A percentile compares a stretch with the other conserved stretches of the same genome.
Evolutionary conservation across 768 basidiomycete genomes (phyloP).

Genomic region (Rhodotorula diobovata): DNA sequence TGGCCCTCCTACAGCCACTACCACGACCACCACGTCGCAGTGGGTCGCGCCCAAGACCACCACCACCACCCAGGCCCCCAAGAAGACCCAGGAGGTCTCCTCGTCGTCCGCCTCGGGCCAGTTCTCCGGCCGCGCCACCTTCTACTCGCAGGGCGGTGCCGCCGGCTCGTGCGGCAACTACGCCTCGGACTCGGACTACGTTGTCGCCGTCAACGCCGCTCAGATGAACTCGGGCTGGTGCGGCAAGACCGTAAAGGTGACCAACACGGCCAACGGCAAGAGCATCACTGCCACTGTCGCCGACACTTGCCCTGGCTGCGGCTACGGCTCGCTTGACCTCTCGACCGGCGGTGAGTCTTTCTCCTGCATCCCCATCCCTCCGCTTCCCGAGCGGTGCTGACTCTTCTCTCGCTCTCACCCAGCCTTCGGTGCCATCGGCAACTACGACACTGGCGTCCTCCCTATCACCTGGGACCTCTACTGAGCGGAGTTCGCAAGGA

Average conservation of each 20-base stretch:
- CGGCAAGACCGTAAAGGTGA: slow-evolving; percentile 33
- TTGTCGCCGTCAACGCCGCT: slow-evolving; percentile 14
- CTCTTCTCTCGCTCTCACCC: too few relatives aligned
- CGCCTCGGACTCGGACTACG: slow-evolving; percentile 11
- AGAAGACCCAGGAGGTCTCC: slow-evolving; percentile 5
- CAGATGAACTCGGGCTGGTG: slow-evolving; percentile 29
- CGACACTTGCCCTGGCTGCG: slow-evolving; percentile 22
- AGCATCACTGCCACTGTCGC: slow-evolving; percentile 30
- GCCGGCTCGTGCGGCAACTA: slow-evolving; percentile 24
- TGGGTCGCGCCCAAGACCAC: slow-evolving; percentile 9
- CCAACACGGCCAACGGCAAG: slow-evolving; percentile 34
- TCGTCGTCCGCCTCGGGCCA: neutral
- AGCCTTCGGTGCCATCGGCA: neutral
- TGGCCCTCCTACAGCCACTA: neutral
- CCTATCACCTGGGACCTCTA: neutral
- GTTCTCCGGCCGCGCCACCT: slow-evolving; percentile 20
- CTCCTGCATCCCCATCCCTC: neutral
- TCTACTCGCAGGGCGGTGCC: slow-evolving; percentile 13
- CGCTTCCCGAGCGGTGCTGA: too few relatives aligned
- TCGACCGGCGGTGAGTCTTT: neutral
- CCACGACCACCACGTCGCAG: slow-evolving; percentile 3
- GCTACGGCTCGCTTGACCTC: neutral
- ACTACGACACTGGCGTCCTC: neutral
- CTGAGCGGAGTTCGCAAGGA: too few relatives aligned
- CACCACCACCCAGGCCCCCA: slow-evolving; percentile 16